Evolutionary conservation across 2,329 filamentous ascomycete species (phyloP), one percentile per base, ranked within the genome.

Genomic region (Talaromyces sp.): DNA sequence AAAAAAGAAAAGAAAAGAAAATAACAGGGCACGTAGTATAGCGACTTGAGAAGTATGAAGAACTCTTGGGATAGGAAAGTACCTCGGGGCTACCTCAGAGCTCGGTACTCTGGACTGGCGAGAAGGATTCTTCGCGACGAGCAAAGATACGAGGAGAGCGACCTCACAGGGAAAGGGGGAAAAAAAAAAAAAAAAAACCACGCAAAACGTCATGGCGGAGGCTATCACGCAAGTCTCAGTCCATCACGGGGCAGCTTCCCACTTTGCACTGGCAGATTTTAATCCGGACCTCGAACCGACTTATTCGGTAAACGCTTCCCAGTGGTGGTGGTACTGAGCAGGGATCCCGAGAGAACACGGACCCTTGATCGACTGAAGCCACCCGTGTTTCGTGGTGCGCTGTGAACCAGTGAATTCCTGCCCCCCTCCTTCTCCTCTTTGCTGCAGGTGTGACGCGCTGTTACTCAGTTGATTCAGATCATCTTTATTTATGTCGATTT

Each of bases 281-380:
- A 36, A 49, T 24, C 20, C 22, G 33, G 41, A n/a, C 36, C 63
- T 64, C 9, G 36, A 49, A 41, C 22, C 14, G 27, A 42, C 20
- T 16, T 19, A 27, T 42, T 42, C 39, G 11, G 54, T 55, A 54
- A 56, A 42, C 56, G 51, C 56, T 45, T 39, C n/a, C n/a, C 39
- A 41, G 19, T 41, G 51, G 54, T 39, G 22, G 46, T 48, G 17
- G 43, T 41, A 60, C 52, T 54, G 36, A 24, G 19, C 57, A 61
- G 52, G 55, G 57, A 62, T 62, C 37, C 41, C 17, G 39, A 56
- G 54, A 53, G 61, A 64, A 64, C 60, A 64, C 60, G 63, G 60
- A 60, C 60, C 62, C 62, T 64, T 55, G 60, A 64, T 64, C 57
- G 57, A 42, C 56, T 62, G 43, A 58, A 62, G 60, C 61, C 60